A percentile compares a stretch with the other conserved stretches of the same genome.
Conservation (phyloP, 106 monocot genomes). For the Vanilla planifolia region DNA sequence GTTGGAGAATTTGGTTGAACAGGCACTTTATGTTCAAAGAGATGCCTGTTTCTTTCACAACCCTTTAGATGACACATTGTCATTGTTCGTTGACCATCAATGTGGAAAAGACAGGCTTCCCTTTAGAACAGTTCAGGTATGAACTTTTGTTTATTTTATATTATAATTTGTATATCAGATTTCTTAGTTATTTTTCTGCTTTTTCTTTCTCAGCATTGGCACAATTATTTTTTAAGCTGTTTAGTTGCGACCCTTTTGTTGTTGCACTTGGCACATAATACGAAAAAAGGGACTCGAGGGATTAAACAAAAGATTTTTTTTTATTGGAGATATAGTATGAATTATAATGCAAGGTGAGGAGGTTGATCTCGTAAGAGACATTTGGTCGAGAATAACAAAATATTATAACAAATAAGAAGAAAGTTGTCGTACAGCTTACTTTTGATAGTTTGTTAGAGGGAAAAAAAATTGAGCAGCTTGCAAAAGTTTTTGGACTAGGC, state of each 20-base stretch:
- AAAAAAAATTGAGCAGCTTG: too few relatives aligned
- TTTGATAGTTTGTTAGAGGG: too few relatives aligned
- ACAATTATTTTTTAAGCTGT: conserved; percentile 4
- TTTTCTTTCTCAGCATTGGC: background rate
- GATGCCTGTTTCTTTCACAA: conserved; percentile 64
- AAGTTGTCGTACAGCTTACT: too few relatives aligned
- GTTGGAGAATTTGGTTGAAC: conserved; percentile 55
- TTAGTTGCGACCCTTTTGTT: background rate
- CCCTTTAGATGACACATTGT: conserved; percentile 36
- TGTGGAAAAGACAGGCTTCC: conserved; percentile 72
- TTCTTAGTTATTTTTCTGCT: background rate
- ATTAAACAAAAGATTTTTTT: too few relatives aligned
- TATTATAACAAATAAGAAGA: too few relatives aligned
- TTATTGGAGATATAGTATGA: too few relatives aligned
- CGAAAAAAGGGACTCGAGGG: too few relatives aligned
- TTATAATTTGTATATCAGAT: too few relatives aligned
- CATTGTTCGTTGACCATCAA: conserved; percentile 62
- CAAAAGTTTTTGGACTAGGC: too few relatives aligned
- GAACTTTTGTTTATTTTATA: background rate
- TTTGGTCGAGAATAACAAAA: too few relatives aligned
- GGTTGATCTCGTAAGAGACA: too few relatives aligned
- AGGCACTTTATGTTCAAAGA: conserved; percentile 48
- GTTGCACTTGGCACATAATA: background rate
- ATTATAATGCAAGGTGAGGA: too few relatives aligned
- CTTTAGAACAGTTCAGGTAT: conserved; percentile 52